A percentile compares a stretch with the other conserved stretches of the same genome.
Conservation (phyloP, 176 grass and related monocot species). For the Oryza nivara region DNA sequence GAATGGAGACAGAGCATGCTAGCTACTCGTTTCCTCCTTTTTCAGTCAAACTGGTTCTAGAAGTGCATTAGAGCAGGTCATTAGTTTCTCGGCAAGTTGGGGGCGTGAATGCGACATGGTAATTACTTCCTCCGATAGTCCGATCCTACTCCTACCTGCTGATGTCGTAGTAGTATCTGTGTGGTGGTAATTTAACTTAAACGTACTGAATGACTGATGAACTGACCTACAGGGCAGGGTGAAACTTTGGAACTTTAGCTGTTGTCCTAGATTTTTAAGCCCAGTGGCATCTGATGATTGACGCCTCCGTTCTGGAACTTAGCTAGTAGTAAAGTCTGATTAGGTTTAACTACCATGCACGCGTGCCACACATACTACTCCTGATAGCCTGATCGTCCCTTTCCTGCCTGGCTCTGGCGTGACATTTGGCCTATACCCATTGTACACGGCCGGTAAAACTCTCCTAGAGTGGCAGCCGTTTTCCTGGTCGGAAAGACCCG, state of each 20-base stretch:
- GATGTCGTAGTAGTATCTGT: background rate
- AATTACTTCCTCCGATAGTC: background rate
- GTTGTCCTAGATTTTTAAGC: background rate
- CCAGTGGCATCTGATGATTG: background rate
- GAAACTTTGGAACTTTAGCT: background rate
- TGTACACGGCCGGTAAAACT: background rate
- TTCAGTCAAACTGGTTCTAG: constrained; percentile 4
- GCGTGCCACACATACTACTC: background rate
- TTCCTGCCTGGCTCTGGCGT: background rate
- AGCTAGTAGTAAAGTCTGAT: background rate
- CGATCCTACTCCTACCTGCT: background rate
- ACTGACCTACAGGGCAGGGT: constrained; percentile 23
- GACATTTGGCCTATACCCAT: background rate
- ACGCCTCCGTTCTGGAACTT: background rate
- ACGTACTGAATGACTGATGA: background rate
- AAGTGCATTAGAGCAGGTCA: background rate
- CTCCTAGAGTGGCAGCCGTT: background rate
- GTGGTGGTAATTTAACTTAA: background rate
- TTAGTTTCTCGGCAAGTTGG: constrained; percentile 9
- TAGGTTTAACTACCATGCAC: constrained; percentile 34
- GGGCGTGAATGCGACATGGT: background rate
- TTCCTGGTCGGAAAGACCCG: background rate
- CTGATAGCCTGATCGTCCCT: background rate
- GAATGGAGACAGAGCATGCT: background rate
- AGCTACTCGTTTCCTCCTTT: background rate